Evolutionary conservation across 495 filamentous ascomycete genomes (phyloP).

Genomic region (Cladorrhinum samala): DNA sequence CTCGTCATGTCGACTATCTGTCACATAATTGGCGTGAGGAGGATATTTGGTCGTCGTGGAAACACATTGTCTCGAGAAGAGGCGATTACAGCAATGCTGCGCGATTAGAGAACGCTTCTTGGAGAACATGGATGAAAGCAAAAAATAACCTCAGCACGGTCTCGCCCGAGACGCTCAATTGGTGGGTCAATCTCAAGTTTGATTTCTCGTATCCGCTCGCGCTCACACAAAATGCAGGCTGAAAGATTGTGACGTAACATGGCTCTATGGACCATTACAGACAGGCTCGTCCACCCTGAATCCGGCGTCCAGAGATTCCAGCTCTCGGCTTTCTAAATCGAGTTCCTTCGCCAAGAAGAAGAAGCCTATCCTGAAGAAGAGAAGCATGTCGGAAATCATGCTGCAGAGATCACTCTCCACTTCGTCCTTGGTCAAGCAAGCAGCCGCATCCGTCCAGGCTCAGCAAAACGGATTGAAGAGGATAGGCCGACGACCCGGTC

Average conservation of each 20-base stretch:
- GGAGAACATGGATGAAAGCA: slow-evolving; percentile 94
- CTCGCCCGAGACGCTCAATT: slow-evolving; percentile 83
- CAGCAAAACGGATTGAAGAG: slow-evolving; percentile 61
- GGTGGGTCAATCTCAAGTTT: slow-evolving; percentile 47
- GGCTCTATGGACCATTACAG: slow-evolving; percentile 93
- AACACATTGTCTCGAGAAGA: slow-evolving; percentile 75
- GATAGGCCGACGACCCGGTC: slow-evolving; percentile 38
- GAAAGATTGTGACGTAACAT: slow-evolving; percentile 96
- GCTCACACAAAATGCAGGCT: slow-evolving; percentile 51
- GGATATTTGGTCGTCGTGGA: slow-evolving; percentile 97
- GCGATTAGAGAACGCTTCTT: slow-evolving; percentile 91
- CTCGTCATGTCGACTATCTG: slow-evolving; percentile 91
- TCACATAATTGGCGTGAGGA: slow-evolving; percentile 95
- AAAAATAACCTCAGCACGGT: slow-evolving; percentile 81
- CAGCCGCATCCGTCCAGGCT: slow-evolving; percentile 84
- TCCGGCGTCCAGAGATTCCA: slow-evolving; percentile 48
- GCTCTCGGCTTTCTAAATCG: slow-evolving; percentile 61
- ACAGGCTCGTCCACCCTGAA: slow-evolving; percentile 46
- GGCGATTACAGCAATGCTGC: slow-evolving; percentile 73
- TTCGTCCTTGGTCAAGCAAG: slow-evolving; percentile 88
- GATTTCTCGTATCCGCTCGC: slow-evolving; percentile 15
- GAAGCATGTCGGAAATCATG: slow-evolving; percentile 93
- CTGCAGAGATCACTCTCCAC: slow-evolving; percentile 85
- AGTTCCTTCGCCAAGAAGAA: slow-evolving; percentile 67
- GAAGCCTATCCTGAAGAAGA: slow-evolving; percentile 95